A percentile compares a stretch with the other conserved stretches of the same genome.
Evolutionary conservation across 2,329 filamentous ascomycete genomes (phyloP).

Genomic region (Diaporthe sp.): DNA sequence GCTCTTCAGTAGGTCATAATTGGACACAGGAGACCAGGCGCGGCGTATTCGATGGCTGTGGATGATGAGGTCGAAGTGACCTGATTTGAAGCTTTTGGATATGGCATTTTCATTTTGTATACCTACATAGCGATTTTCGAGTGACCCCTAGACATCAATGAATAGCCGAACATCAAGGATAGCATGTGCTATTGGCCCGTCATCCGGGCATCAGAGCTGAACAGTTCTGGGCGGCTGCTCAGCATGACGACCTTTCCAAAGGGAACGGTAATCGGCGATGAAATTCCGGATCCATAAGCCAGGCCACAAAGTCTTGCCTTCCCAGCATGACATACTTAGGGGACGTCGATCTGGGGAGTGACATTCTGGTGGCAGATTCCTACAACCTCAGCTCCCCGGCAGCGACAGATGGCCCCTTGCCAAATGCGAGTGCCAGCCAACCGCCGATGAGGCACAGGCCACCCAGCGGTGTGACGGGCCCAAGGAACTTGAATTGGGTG

Average conservation of each 20-base stretch:
- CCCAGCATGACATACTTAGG: not conserved
- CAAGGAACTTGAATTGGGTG: constrained; percentile 69
- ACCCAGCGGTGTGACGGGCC: constrained; percentile 75
- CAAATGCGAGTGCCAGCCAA: constrained; percentile 63
- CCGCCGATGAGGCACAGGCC: constrained; percentile 75
- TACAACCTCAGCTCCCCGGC: constrained; percentile 39
- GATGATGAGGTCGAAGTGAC: not conserved
- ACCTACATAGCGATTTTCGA: not conserved
- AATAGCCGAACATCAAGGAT: not conserved
- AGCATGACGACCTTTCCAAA: not conserved
- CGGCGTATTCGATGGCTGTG: not conserved
- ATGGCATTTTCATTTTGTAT: not conserved
- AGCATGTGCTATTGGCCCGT: not conserved
- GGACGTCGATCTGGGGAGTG: not conserved
- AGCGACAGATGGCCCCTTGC: constrained; percentile 40
- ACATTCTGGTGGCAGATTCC: not conserved
- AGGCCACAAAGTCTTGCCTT: not conserved
- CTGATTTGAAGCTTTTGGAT: not conserved
- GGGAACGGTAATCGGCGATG: not conserved
- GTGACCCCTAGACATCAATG: not conserved
- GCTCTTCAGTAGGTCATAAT: constrained; percentile 12
- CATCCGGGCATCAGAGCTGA: not conserved
- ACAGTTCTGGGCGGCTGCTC: not conserved
- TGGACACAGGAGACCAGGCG: not conserved
- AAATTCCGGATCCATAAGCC: too few species aligned